These are phyloP conservation scores for Aspergillus sclerotioniger DNA, from an alignment of 495 filamentous ascomycete species.

Conservation along the genomic window DNA sequence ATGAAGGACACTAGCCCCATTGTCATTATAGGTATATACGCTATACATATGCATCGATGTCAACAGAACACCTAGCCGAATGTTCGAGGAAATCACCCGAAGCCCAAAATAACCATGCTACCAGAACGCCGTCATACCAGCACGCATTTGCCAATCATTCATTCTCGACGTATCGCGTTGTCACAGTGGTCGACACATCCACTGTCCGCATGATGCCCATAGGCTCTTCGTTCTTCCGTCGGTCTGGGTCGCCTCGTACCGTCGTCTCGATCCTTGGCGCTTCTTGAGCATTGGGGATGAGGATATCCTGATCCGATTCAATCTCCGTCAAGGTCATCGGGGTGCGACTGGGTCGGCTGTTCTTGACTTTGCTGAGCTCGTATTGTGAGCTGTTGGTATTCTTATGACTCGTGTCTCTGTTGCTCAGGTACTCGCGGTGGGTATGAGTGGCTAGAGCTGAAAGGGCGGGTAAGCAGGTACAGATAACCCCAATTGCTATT, in stretches of 20 bases:
- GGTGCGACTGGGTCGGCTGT: constrained; percentile 11
- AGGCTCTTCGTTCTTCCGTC: not conserved
- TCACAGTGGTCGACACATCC: constrained; percentile 24
- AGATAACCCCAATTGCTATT: constrained; percentile 39
- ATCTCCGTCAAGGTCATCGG: constrained; percentile 16
- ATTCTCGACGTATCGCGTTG: not conserved
- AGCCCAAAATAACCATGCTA: not conserved
- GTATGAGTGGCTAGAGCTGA: constrained; percentile 26
- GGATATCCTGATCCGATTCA: constrained; percentile 26
- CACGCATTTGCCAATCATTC: not conserved
- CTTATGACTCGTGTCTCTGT: constrained; percentile 22
- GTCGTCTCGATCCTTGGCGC: constrained; percentile 26
- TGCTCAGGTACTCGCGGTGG: constrained; percentile 24
- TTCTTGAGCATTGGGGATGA: constrained; percentile 26
- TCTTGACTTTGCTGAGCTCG: constrained; percentile 21
- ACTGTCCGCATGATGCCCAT: constrained; percentile 30
- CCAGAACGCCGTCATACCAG: not conserved
- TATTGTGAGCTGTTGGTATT: constrained; percentile 16
- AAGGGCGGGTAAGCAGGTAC: constrained; percentile 39
- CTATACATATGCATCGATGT: no score
- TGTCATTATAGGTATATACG: no score
- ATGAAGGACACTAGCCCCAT: no score
- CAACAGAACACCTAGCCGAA: no score
- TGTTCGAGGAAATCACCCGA: not conserved
- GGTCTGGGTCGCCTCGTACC: constrained; percentile 14